Base-by-base conservation (phyloP, 2,329 filamentous ascomycete species). In the Trichoderma sp. region DNA sequence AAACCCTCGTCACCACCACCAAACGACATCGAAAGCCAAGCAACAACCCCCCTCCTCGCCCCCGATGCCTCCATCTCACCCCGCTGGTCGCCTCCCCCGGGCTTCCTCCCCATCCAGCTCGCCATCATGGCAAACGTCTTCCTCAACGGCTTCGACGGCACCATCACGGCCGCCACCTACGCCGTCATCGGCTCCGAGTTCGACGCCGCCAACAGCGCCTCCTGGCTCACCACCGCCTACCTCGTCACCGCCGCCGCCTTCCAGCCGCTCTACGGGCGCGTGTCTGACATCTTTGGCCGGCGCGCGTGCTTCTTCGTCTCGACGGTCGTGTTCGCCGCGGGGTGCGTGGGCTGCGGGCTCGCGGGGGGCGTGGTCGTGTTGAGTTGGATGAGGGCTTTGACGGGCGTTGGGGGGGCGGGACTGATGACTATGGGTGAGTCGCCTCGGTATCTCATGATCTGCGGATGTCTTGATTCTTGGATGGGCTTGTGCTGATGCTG, bases 121-220 rank as follows among this genome's bases (percentile, higher is more conserved):
- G 84, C 86, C 34, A 86, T 89, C 69, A 86, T 64, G 62, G 39
- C 52, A 50, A 89, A 88, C 67, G 85, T 89, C 7, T 89, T 89
- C 66, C 79, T 89, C 9, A 84, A 83, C 28, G 86, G 85, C 2
- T 91, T 92, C 69, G 90, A 92, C 73, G 85, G 87, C 3, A 92
- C 90, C 0, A 82, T 92, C 64, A 92, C 90, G 73, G 89, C 89
- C 0, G 87, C 89, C 2, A 90, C 87, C 1, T 90, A 92, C 72
- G 88, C 88, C 3, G 85, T 90, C 61, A 91, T 92, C 68, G 89
- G 88, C 52, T 91, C 88, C n/a, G 85, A 90, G 69, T 92, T 92
- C 72, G 81, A 86, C 68, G 85, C 89, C 3, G 88, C 88, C 12
- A 91, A 92, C 71, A 85, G 86, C 12, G 89, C 90, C 1, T 91